Conservation (phyloP, 192 early-diverging fungal species). For the Backusella macrospora region DNA sequence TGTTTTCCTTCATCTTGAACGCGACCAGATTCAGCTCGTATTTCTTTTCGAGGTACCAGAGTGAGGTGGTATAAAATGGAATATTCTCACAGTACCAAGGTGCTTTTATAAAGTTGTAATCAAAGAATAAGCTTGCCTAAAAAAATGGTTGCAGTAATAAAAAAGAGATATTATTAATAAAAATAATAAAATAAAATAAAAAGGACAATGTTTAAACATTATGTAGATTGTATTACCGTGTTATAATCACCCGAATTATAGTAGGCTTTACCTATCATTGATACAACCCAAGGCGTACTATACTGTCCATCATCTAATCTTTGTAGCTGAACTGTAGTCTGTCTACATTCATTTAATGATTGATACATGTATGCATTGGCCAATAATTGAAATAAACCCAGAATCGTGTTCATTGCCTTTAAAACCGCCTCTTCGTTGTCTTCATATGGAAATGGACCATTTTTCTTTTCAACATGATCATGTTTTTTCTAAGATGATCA, state of each 20-base stretch:
- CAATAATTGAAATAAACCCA: not conserved
- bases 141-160: not conserved
- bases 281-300: slow-evolving; percentile 31
- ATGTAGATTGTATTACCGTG: slow-evolving; percentile 9
- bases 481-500: no score
- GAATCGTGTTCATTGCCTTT: slow-evolving; percentile 13
- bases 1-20: slow-evolving; percentile 36
- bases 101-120: slow-evolving; percentile 28
- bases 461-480: not conserved
- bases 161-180: not conserved
- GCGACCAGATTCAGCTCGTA: slow-evolving; percentile 37
- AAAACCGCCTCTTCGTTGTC: not conserved
- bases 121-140: slow-evolving; percentile 31
- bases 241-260: slow-evolving; percentile 37
- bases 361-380: slow-evolving; percentile 33
- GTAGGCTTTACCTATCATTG: slow-evolving; percentile 31
- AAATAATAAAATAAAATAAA: no score
- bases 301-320: slow-evolving; percentile 40
- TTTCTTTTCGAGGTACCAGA: slow-evolving; percentile 37
- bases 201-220: not conserved
- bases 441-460: not conserved
- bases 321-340: slow-evolving; percentile 26
- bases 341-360: slow-evolving; percentile 29
- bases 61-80: slow-evolving; percentile 36
- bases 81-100: slow-evolving; percentile 41